These are phyloP conservation scores for Paecilomyces sp. DNA, from an alignment of 2,329 filamentous ascomycete genomes.

Conservation along the genomic window DNA sequence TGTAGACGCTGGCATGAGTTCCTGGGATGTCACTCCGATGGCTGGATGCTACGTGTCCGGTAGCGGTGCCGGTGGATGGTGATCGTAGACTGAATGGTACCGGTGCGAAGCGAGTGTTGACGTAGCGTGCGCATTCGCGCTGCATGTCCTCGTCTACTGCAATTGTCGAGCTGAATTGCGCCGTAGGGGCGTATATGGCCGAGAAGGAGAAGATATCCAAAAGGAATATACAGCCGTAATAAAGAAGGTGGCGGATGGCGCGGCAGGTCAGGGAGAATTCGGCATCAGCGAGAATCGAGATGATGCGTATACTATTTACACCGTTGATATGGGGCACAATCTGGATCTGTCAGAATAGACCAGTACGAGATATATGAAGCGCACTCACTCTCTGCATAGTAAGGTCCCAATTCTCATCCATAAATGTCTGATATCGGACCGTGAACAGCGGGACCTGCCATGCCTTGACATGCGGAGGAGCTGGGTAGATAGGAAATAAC, in stretches of 20 bases:
- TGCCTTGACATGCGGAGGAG: constrained; percentile 68
- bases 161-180: constrained; percentile 67
- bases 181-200: constrained; percentile 79
- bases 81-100: constrained; percentile 9
- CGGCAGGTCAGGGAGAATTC: constrained; percentile 80
- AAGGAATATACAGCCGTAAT: constrained; percentile 84
- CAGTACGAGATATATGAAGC: background rate
- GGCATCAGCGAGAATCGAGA: constrained; percentile 77
- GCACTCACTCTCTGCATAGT: constrained; percentile 42
- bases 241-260: constrained; percentile 80
- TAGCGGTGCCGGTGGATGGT: background rate
- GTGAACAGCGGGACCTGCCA: constrained; percentile 86
- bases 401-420: constrained; percentile 50
- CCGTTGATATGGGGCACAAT: constrained; percentile 86
- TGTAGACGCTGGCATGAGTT: constrained; percentile 12
- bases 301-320: constrained; percentile 79
- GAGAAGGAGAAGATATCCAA: constrained; percentile 94
- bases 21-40: constrained; percentile 14
- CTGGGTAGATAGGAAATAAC: constrained; percentile 74
- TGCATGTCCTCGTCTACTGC: constrained; percentile 69
- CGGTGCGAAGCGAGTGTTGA: constrained; percentile 50
- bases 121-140: constrained; percentile 81
- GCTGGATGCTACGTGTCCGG: constrained; percentile 4
- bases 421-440: constrained; percentile 46
- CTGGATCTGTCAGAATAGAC: constrained; percentile 23